Conservation (phyloP, 306 rosid species). For the Alnus glutinosa region DNA sequence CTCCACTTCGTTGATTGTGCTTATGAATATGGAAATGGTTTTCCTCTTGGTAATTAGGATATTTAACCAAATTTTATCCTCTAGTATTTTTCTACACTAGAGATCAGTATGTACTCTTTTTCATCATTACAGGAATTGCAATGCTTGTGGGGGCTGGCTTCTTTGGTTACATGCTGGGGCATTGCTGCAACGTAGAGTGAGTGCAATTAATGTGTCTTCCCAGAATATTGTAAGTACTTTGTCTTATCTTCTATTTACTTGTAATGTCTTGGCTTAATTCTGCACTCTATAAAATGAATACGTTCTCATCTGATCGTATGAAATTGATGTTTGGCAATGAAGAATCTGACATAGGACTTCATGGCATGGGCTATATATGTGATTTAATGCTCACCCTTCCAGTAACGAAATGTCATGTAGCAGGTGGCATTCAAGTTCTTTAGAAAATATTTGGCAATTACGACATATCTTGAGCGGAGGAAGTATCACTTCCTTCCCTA, state of each 20-base stretch:
- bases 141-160: slow-evolving; percentile 83
- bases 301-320: background rate
- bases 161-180: slow-evolving; percentile 93
- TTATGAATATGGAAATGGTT: slow-evolving; percentile 82
- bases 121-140: slow-evolving; percentile 59
- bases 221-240: slow-evolving; percentile 63
- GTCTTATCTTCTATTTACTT: slow-evolving; percentile 15
- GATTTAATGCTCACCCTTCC: no score
- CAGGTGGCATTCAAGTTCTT: no score
- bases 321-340: slow-evolving; percentile 7
- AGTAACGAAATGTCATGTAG: no score
- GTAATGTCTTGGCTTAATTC: slow-evolving; percentile 24
- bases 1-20: slow-evolving; percentile 94
- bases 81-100: slow-evolving; percentile 9
- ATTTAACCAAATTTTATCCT: slow-evolving; percentile 12
- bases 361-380: no score
- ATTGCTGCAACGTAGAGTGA: slow-evolving; percentile 73
- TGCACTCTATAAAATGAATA: slow-evolving; percentile 10
- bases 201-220: slow-evolving; percentile 62
- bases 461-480: no score
- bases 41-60: slow-evolving; percentile 93
- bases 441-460: no score
- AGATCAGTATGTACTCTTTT: slow-evolving; percentile 24
- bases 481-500: no score
- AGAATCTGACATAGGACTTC: no score